Conservation (phyloP, 331 rosid genomes). For the Arachis monticola region DNA sequence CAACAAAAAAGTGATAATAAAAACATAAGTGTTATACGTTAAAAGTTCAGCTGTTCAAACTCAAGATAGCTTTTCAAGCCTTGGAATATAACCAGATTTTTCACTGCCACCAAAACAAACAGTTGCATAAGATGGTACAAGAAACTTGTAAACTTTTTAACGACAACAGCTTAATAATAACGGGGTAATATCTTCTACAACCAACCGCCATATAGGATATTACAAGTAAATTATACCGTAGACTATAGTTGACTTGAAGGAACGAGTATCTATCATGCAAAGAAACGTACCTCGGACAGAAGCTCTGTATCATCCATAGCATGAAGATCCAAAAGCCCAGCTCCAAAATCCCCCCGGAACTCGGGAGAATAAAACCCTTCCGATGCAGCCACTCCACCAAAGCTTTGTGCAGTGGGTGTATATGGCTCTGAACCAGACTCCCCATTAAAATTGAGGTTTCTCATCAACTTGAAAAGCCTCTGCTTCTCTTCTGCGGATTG, state of each 20-base stretch:
- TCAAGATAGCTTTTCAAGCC: neutral
- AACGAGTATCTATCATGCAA: conserved; percentile 1
- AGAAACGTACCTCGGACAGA: conserved; percentile 66
- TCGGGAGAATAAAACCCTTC: conserved; percentile 80
- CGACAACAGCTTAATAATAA: neutral
- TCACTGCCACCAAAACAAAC: conserved; percentile 1
- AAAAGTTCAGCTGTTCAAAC: neutral
- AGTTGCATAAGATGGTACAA: neutral
- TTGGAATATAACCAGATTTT: neutral
- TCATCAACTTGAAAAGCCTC: conserved; percentile 79
- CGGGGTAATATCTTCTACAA: neutral
- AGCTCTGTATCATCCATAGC: conserved; percentile 95
- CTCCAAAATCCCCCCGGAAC: conserved; percentile 85
- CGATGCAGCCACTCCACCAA: conserved; percentile 52
- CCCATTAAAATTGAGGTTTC: conserved; percentile 86
- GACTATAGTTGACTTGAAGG: neutral
- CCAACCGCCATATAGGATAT: neutral
- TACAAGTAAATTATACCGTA: conserved; percentile 1
- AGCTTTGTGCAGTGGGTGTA: conserved; percentile 62
- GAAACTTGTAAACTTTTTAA: conserved; percentile 1
- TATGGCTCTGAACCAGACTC: conserved; percentile 80
- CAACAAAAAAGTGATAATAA: neutral
- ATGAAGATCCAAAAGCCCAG: conserved; percentile 90
- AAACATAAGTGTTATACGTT: neutral
- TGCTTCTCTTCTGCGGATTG: conserved; percentile 91